Evolutionary conservation across 192 early-diverging fungal species (phyloP).

Genomic region (Podila verticillata): DNA sequence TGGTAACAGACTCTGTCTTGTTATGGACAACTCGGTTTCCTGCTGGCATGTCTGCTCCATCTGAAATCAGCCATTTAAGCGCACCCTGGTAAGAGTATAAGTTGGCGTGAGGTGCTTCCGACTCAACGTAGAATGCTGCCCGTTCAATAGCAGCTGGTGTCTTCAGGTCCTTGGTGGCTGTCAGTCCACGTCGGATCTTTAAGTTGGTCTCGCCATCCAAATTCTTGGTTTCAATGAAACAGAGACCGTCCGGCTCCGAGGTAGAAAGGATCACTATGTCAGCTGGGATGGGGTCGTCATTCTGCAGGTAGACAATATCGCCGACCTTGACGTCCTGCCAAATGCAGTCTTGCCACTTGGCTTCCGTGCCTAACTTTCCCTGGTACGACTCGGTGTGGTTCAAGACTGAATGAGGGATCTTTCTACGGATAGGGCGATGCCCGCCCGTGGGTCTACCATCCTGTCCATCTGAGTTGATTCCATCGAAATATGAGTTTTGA

Average conservation of each 20-base stretch:
- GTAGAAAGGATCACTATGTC: constrained; percentile 90
- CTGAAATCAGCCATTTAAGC: constrained; percentile 57
- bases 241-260: constrained; percentile 84
- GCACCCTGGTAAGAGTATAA: constrained; percentile 90
- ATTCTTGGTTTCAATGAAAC: constrained; percentile 98
- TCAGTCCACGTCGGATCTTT: constrained; percentile 81
- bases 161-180: constrained; percentile 66
- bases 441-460: constrained; percentile 27
- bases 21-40: constrained; percentile 56
- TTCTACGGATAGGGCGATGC: constrained; percentile 27
- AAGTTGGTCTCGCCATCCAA: constrained; percentile 99
- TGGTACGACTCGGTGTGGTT: constrained; percentile 37
- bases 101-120: constrained; percentile 88
- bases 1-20: constrained; percentile 71
- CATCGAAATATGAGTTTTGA: constrained; percentile 56
- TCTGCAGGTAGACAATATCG: constrained; percentile 85
- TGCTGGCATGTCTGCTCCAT: constrained; percentile 51
- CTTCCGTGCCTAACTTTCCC: constrained; percentile 6
- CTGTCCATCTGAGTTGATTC: constrained; percentile 28
- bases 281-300: constrained; percentile 90
- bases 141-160: constrained; percentile 67
- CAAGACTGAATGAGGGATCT: constrained; percentile 59
- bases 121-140: constrained; percentile 76
- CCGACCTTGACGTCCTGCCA: constrained; percentile 92
- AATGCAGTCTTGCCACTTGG: constrained; percentile 69